phyloP scores from a whole-genome alignment of 306 rosid genomes.

The Hippophae gyantsensis region DNA sequence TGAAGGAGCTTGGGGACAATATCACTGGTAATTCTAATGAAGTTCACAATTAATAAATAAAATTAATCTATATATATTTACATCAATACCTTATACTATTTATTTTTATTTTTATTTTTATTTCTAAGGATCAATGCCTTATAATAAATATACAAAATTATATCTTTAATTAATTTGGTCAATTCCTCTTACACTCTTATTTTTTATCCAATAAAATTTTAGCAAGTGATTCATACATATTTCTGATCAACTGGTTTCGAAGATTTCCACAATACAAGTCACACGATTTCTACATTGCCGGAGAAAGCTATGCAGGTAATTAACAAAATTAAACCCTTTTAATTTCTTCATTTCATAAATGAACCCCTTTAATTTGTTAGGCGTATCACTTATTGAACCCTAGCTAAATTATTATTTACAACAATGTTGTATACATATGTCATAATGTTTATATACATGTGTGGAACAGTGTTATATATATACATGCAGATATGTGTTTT shows the following conservation, averaged over 20 bases:
- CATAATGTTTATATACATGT: too few relatives aligned
- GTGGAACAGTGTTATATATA: too few relatives aligned
- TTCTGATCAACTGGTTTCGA: conserved; percentile 60
- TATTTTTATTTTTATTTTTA: background rate
- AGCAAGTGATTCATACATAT: conserved; percentile 69
- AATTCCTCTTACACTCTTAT: too few relatives aligned
- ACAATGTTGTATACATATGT: too few relatives aligned
- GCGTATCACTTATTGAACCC: too few relatives aligned
- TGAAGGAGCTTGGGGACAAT: conserved; percentile 47
- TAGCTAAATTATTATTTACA: too few relatives aligned
- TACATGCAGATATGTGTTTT: too few relatives aligned
- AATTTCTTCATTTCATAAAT: too few relatives aligned
- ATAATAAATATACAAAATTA: too few relatives aligned
- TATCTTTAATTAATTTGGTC: too few relatives aligned
- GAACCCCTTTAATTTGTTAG: too few relatives aligned
- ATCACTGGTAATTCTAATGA: conserved; percentile 41
- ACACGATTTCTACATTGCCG: conserved; percentile 69
- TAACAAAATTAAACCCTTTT: background rate
- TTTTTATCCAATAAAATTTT: background rate
- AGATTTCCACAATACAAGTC: conserved; percentile 73
- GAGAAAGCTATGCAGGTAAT: conserved; percentile 86
- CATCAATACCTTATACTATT: background rate
- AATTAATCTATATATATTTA: background rate
- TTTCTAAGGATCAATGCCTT: too few relatives aligned
- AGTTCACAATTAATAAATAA: background rate